phyloP scores from a whole-genome alignment of 768 basidiomycete genomes.

The Leccinellum albellum region DNA sequence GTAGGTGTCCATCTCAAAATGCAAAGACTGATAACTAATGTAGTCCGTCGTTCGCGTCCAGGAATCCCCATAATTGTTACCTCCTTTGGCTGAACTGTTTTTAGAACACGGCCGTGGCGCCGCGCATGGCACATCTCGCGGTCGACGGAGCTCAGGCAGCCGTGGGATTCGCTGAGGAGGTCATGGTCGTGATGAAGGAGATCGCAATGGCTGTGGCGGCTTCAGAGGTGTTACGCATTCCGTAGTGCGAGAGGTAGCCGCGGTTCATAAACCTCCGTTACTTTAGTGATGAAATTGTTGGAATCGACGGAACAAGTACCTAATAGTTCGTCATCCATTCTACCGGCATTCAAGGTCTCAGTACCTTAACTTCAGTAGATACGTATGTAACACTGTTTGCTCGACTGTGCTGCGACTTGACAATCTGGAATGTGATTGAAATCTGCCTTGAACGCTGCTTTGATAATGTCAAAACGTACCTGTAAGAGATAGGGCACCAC shows the following conservation, averaged over 20 bases:
- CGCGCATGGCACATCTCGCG: conserved; percentile 24
- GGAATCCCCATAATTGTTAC: conserved; percentile 22
- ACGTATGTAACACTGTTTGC: conserved; percentile 43
- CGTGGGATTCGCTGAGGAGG: conserved; percentile 37
- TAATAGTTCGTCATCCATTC: neutral
- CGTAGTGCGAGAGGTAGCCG: conserved; percentile 46
- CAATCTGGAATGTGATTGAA: conserved; percentile 32
- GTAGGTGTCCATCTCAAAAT: conserved; percentile 41
- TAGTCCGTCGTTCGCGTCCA: conserved; percentile 19
- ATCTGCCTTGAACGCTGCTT: neutral
- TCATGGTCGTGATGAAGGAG: conserved; percentile 4
- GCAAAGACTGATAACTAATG: neutral
- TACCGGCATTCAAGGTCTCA: conserved; percentile 39
- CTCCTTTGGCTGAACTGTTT: conserved; percentile 30
- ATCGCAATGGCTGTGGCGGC: conserved; percentile 44
- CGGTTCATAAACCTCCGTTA: conserved; percentile 38
- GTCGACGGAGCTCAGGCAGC: conserved; percentile 23
- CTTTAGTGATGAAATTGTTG: neutral
- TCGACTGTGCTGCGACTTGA: conserved; percentile 50
- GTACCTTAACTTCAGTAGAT: conserved; percentile 46
- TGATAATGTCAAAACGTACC: conserved; percentile 31
- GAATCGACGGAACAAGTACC: neutral
- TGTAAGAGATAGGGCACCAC: conserved; percentile 49
- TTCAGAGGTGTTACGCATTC: conserved; percentile 44
- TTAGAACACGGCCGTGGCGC: conserved; percentile 48